These are phyloP conservation scores for Suillus subalutaceus DNA, from an alignment of 768 basidiomycete genomes.

Conservation along the genomic window DNA sequence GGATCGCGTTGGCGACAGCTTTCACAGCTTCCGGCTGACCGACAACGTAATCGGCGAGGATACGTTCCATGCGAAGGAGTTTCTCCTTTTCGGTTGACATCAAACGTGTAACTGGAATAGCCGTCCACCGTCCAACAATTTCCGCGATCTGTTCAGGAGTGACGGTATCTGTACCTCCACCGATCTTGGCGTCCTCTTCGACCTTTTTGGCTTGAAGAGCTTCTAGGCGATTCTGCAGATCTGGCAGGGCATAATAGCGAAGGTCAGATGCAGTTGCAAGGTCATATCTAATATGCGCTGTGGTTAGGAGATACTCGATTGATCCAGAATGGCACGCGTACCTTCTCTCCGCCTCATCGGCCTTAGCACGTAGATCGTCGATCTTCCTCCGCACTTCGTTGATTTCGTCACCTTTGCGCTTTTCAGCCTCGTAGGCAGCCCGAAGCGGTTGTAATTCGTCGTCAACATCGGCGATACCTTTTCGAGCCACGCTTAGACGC, in stretches of 20 bases:
- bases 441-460: constrained; percentile 83
- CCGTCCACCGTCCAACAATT: constrained; percentile 92
- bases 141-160: constrained; percentile 91
- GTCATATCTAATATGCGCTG: constrained; percentile 53
- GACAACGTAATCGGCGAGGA: constrained; percentile 75
- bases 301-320: constrained; percentile 18
- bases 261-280: constrained; percentile 83
- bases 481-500: constrained; percentile 70
- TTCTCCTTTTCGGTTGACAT: constrained; percentile 93
- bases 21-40: constrained; percentile 92
- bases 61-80: constrained; percentile 82
- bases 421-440: constrained; percentile 87
- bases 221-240: constrained; percentile 74
- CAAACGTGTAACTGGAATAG: constrained; percentile 85
- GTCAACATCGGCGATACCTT: constrained; percentile 80
- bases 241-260: constrained; percentile 90
- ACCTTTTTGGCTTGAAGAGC: constrained; percentile 73
- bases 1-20: constrained; percentile 91
- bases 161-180: constrained; percentile 66
- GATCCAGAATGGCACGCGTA: constrained; percentile 36
- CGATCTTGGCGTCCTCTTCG: constrained; percentile 60
- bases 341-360: constrained; percentile 90
- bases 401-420: constrained; percentile 79
- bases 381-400: constrained; percentile 76
- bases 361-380: constrained; percentile 89